Percentiles rank a stretch among this genome's conserved stretches.
Conservation (phyloP, 73 alveolate genomes). For the Diophrys appendiculata region DNA sequence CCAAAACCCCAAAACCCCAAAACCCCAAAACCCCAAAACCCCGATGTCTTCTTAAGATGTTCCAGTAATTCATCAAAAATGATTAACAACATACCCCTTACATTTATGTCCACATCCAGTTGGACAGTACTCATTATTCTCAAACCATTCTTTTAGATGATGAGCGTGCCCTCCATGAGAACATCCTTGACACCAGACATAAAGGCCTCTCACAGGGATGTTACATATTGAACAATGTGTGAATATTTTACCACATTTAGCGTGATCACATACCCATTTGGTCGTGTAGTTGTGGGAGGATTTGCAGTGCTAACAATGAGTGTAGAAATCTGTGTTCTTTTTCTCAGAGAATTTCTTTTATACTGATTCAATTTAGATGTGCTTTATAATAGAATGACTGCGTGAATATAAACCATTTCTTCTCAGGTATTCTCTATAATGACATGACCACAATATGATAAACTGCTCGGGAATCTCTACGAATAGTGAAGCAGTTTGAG, state of each 20-base stretch:
- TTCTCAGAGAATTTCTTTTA: neutral
- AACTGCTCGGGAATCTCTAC: neutral
- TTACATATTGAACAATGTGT: constrained; percentile 44
- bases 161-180: constrained; percentile 58
- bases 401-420: neutral
- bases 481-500: neutral
- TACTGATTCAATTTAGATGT: neutral
- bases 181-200: constrained; percentile 55
- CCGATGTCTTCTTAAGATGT: too few relatives aligned
- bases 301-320: constrained; percentile 11
- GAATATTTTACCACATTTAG: constrained; percentile 12
- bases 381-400: neutral
- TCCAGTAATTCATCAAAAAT: too few relatives aligned
- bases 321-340: neutral
- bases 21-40: too few relatives aligned
- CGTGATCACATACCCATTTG: neutral
- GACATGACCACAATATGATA: neutral
- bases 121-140: constrained; percentile 21
- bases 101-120: constrained; percentile 68
- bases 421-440: neutral
- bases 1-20: too few relatives aligned
- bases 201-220: constrained; percentile 42
- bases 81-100: neutral
- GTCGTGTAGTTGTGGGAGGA: neutral
- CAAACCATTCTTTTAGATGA: constrained; percentile 49